phyloP scores from a whole-genome alignment of 2,329 filamentous ascomycete genomes.

The Penicillium expansum region DNA sequence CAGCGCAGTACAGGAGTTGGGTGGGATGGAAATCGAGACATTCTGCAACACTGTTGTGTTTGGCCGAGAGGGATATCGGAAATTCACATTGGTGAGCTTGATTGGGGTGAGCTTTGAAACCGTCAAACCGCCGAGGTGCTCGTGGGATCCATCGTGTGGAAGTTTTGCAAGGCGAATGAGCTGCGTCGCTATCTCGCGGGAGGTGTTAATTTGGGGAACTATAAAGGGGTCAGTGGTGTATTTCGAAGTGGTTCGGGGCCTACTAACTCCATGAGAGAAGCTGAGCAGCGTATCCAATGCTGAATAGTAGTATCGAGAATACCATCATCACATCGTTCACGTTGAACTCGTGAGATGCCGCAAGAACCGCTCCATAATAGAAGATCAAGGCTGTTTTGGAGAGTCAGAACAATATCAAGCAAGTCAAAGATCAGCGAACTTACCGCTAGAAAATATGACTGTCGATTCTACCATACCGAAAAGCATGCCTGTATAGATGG shows the following conservation, averaged over 20 bases:
- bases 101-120: slow-evolving; percentile 50
- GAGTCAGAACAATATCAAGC: slow-evolving; percentile 7
- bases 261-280: slow-evolving; percentile 60
- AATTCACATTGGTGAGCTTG: slow-evolving; percentile 61
- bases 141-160: slow-evolving; percentile 54
- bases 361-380: slow-evolving; percentile 71
- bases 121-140: slow-evolving; percentile 52
- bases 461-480: slow-evolving; percentile 76
- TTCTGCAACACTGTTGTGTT: slow-evolving; percentile 57
- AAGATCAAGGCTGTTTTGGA: slow-evolving; percentile 64
- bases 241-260: neutral
- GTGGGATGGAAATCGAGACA: slow-evolving; percentile 63
- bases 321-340: slow-evolving; percentile 67
- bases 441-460: slow-evolving; percentile 64
- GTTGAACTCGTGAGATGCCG: slow-evolving; percentile 49
- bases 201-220: slow-evolving; percentile 75
- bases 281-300: slow-evolving; percentile 67
- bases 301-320: slow-evolving; percentile 79
- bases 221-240: slow-evolving; percentile 4
- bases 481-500: slow-evolving; percentile 64
- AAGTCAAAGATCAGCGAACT: slow-evolving; percentile 9
- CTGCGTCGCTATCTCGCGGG: slow-evolving; percentile 68
- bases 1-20: slow-evolving; percentile 69
- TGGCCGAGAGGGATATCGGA: slow-evolving; percentile 66
- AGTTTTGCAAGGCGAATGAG: slow-evolving; percentile 69